Evolutionary conservation across 2,329 filamentous ascomycete genomes (phyloP), one percentile per base, ranked within the genome.

Genomic region (Graphilbum sp.): DNA sequence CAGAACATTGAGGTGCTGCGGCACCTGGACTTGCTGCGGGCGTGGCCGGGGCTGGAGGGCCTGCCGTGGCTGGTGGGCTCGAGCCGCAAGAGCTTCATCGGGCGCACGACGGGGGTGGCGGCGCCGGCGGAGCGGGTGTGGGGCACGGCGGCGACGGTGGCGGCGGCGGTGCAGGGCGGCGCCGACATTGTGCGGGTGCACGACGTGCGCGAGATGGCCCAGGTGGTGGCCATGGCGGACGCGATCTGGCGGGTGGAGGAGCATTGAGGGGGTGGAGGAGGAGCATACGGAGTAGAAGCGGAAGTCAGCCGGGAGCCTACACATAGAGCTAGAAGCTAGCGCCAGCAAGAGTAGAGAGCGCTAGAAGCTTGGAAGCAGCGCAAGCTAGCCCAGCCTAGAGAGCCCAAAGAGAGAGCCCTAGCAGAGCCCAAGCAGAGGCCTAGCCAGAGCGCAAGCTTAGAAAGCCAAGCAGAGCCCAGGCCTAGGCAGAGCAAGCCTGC

Each of bases 131-230:
- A 86, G 48, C 69, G 88, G 44, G 66, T 69, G 9, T 90, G 78
- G 75, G 90, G 90, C 11, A 96, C 90, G 3, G 87, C 86, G 11
- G 85, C 83, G 11, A 83, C 86, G 0, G 81, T 96, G 9, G 79
- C 82, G 3, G 85, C 86, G 7, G 84, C 86, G 34, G 69, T 98
- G 23, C 74, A 79, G 43, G 84, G 84, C 7, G 90, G 90, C 3
- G 87, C 87, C 19, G 87, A 96, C 62, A 75, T 98, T 41, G 78
- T 96, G 34, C 69, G 90, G 37, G 86, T 98, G 32, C 90, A 98
- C 59, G 88, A 96, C 61, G 81, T 87, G 13, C 59, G 64, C 40
- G 82, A 90, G 62, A 96, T 96, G 88, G 66, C 60, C 31, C 70
- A 85, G 57, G 86, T 94, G 24, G 75, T 75, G 2, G 79, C 71